A percentile compares a stretch with the other conserved stretches of the same genome.
Conservation (phyloP, 768 basidiomycete species). For the Cystofilobasidium capitatum region DNA sequence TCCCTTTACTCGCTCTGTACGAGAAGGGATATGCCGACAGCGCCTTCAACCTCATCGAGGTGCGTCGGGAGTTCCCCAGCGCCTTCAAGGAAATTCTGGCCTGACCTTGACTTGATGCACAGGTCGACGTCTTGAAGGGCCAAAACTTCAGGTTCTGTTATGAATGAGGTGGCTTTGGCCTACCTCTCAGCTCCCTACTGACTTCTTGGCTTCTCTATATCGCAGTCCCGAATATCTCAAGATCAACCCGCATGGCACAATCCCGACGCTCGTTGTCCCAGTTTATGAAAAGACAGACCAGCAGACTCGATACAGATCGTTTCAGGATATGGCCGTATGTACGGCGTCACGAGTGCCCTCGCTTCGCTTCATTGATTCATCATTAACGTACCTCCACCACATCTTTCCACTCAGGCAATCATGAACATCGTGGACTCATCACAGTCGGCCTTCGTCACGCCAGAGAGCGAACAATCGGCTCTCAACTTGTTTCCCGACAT, state of each 20-base stretch:
- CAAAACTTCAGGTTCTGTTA: slow-evolving; percentile 68
- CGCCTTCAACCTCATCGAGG: slow-evolving; percentile 60
- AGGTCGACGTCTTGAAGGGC: slow-evolving; percentile 45
- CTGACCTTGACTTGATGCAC: too few species aligned
- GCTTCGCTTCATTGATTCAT: slow-evolving; percentile 7
- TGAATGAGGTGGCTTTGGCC: too few species aligned
- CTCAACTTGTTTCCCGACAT: slow-evolving; percentile 70
- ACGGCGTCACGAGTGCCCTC: slow-evolving; percentile 22
- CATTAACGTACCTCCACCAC: slow-evolving; percentile 24
- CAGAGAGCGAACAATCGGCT: slow-evolving; percentile 61
- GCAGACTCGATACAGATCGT: slow-evolving; percentile 68
- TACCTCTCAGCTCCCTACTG: not conserved
- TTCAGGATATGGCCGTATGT: slow-evolving; percentile 70
- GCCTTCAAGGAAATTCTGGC: too few species aligned
- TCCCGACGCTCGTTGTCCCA: slow-evolving; percentile 79
- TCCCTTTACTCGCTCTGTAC: slow-evolving; percentile 37
- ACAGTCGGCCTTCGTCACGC: slow-evolving; percentile 58
- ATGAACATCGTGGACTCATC: slow-evolving; percentile 75
- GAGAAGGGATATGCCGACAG: slow-evolving; percentile 79
- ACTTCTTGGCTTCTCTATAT: not conserved
- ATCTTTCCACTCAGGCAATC: slow-evolving; percentile 48
- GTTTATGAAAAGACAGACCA: slow-evolving; percentile 58
- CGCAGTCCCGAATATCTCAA: slow-evolving; percentile 41
- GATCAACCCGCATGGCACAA: slow-evolving; percentile 65
- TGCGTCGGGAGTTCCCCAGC: too few species aligned